A percentile compares a stretch with the other conserved stretches of the same genome.
These are phyloP conservation scores for Globisporangium solare DNA, from an alignment of 352 stramenopile species.

Conservation along the genomic window DNA sequence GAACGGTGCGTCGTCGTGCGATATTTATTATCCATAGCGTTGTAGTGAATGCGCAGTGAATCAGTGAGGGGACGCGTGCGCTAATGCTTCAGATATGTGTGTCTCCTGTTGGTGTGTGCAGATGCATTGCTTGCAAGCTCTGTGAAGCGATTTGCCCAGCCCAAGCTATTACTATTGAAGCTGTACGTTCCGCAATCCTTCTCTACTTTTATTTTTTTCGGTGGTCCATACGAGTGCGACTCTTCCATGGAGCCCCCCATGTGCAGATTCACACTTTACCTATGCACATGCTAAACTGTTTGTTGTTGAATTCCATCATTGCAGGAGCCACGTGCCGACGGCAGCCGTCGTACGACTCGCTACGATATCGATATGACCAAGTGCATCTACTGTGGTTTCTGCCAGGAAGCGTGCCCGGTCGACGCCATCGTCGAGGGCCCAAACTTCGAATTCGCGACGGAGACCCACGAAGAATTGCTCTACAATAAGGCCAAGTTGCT, in stretches of 20 bases:
- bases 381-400: slow-evolving; percentile 99
- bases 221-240: slow-evolving; percentile 4
- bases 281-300: too few relatives aligned
- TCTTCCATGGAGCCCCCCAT: not conserved
- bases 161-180: slow-evolving; percentile 99
- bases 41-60: too few relatives aligned
- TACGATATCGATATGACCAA: slow-evolving; percentile 99
- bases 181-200: slow-evolving; percentile 32
- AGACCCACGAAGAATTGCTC: slow-evolving; percentile 99
- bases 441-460: slow-evolving; percentile 99
- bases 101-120: slow-evolving; percentile 24
- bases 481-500: slow-evolving; percentile 99
- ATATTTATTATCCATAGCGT: not conserved
- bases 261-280: too few relatives aligned
- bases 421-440: slow-evolving; percentile 99
- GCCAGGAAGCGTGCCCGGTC: slow-evolving; percentile 95
- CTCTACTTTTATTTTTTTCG: slow-evolving; percentile 8
- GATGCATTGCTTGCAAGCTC: slow-evolving; percentile 99
- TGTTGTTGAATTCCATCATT: not conserved
- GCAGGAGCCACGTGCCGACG: slow-evolving; percentile 95
- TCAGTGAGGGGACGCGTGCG: not conserved
- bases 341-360: slow-evolving; percentile 96
- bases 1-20: slow-evolving; percentile 76
- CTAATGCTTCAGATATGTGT: not conserved
- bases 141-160: slow-evolving; percentile 99